Evolutionary conservation across 1,284 basidiomycete genomes (phyloP), one percentile per base, ranked within the genome.

Genomic region (Puccinia polysora): DNA sequence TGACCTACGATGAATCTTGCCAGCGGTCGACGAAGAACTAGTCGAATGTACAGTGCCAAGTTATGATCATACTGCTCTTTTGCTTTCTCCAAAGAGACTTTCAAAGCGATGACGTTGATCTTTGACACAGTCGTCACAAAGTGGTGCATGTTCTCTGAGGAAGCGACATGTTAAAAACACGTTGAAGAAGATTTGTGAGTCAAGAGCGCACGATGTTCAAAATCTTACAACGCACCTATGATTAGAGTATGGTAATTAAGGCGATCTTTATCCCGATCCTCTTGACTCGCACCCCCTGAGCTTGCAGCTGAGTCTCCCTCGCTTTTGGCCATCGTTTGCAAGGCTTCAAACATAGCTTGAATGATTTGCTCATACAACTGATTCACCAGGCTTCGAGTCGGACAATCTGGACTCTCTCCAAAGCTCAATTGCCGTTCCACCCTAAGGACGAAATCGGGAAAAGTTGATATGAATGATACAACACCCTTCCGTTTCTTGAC

Each of bases 231-330:
- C 88, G 77, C 76, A 92, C 92, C 92, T 74, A 97, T 91, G 75
- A 98, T 84, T 77, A 97, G 88, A 75, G 97, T 91, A 78, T 96
- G 90, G 77, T 94, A 96, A 79, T 97, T 97, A 67, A 97, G 84
- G 78, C 95, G 91, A 0, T 92, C 92, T 80, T 98, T 98, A 81
- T 95, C 95, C 77, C 67, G 53, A 36, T 69, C 67, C 52, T 69
- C 67, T 30, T 80, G 78, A 67, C 78, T 79, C 1, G 52, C 55
- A 34, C 96, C 93, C 3, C 49, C 68, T 0, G 86, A 88, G 25
- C 78, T 80, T 34, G 80, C 79, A 0, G 78, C 90, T 0, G 55
- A 74, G 8, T 75, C 78, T 0, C 89, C 89, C 72, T 91, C 89
- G 82, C 92, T 82, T 79, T 93, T 95, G 10, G 92, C 92, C 85